Percentiles rank a stretch among this genome's conserved stretches.
These are phyloP conservation scores for Nannizziopsis arthrosporioides DNA, from an alignment of 2,329 filamentous ascomycete species.

Conservation along the genomic window DNA sequence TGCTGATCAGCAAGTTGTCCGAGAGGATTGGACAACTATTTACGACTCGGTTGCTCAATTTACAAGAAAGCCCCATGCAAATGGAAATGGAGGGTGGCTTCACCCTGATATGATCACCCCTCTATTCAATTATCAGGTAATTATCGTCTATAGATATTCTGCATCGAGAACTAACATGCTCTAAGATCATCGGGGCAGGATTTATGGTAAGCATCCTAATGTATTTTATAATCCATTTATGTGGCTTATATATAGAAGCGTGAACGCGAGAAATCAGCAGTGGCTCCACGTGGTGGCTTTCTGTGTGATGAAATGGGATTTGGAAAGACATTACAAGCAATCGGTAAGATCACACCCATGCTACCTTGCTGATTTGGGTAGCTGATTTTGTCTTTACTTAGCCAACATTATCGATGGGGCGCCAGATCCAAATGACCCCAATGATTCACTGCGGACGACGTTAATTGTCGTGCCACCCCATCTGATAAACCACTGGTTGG, in stretches of 20 bases:
- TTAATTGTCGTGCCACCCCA: slow-evolving; percentile 29
- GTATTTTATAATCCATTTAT: neutral
- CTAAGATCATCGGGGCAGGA: slow-evolving; percentile 22
- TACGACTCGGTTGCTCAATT: slow-evolving; percentile 24
- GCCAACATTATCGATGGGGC: slow-evolving; percentile 30
- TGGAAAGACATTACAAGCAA: slow-evolving; percentile 30
- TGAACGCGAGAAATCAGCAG: slow-evolving; percentile 20
- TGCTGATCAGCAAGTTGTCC: slow-evolving; percentile 18
- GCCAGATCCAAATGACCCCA: slow-evolving; percentile 14
- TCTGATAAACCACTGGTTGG: slow-evolving; percentile 29
- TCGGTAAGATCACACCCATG: slow-evolving; percentile 19
- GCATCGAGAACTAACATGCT: slow-evolving; percentile 6
- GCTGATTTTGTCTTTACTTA: slow-evolving; percentile 10
- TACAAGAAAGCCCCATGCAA: slow-evolving; percentile 16
- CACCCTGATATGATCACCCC: slow-evolving; percentile 25
- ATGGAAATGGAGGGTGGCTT: slow-evolving; percentile 25
- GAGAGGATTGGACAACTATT: slow-evolving; percentile 20
- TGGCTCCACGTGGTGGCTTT: slow-evolving; percentile 26
- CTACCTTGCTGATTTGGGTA: neutral
- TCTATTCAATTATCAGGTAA: slow-evolving; percentile 28
- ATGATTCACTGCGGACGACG: slow-evolving; percentile 22
- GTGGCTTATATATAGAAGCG: slow-evolving; percentile 16
- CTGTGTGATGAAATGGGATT: slow-evolving; percentile 34
- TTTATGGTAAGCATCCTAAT: slow-evolving; percentile 23
- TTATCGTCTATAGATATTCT: neutral